Evolutionary conservation across 345 rosid genomes (phyloP).

Genomic region (Angophora floribunda): DNA sequence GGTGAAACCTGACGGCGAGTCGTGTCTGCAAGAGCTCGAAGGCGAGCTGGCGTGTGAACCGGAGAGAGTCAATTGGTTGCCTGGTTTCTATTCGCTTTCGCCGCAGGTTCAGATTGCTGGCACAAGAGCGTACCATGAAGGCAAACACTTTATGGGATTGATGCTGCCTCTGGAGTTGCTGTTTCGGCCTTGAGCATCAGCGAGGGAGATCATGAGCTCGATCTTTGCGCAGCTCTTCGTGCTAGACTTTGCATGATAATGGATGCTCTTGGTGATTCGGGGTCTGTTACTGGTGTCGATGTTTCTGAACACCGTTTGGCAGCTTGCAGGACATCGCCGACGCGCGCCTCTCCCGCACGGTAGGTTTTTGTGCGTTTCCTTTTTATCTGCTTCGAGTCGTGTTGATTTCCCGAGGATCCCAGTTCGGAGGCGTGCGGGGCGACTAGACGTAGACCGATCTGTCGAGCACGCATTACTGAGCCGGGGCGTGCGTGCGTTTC

Average conservation of each 20-base stretch:
- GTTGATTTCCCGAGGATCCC: no score
- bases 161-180: slow-evolving; percentile 94
- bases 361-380: no score
- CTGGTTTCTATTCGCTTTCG: slow-evolving; percentile 70
- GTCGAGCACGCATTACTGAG: no score
- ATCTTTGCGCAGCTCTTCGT: slow-evolving; percentile 89
- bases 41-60: slow-evolving; percentile 59
- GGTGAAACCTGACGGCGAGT: slow-evolving; percentile 70
- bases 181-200: slow-evolving; percentile 58
- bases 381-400: no score
- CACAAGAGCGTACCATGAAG: slow-evolving; percentile 60
- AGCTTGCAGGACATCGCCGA: no score
- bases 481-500: no score
- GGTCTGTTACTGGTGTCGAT: slow-evolving; percentile 91
- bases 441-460: no score
- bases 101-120: slow-evolving; percentile 64
- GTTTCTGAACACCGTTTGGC: slow-evolving; percentile 83
- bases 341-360: no score
- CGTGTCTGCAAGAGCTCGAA: slow-evolving; percentile 39
- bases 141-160: slow-evolving; percentile 92
- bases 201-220: slow-evolving; percentile 83
- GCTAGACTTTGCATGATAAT: slow-evolving; percentile 89
- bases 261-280: slow-evolving; percentile 64
- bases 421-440: no score
- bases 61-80: slow-evolving; percentile 56